Evolutionary conservation across 2,329 filamentous ascomycete genomes (phyloP), one percentile per base, ranked within the genome.

Genomic region (Lecanicillium sp.): DNA sequence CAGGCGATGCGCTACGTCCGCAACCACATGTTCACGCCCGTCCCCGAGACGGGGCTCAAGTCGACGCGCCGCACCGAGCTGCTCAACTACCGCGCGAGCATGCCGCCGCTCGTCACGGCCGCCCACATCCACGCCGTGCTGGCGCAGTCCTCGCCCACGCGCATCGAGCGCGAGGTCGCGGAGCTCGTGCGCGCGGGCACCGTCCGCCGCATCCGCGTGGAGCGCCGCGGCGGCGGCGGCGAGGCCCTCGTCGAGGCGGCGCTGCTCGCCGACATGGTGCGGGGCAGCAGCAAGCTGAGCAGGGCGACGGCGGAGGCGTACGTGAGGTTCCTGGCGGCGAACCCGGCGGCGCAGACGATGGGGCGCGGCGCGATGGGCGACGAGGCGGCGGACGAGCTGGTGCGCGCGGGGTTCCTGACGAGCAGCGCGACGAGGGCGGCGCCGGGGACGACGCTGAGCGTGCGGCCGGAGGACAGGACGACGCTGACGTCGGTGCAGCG

Each of bases 401-500:
- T 87, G 50, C 68, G 74, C 36, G 75, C 77, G 1, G 86, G 87
- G 2, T 87, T 89, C 56, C 64, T 90, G 2, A 87, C 84, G 2
- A 70, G 66, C 57, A 63, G 62, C 9, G 56, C 58, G 33, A 27
- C 46, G 14, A 56, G 56, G 4, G 56, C 58, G 15, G 52, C 57
- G 26, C 59, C 62, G 10, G 67, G 59, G 19, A 66, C 59, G 50
- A 70, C 64, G 33, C 58, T 74, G 10, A 68, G 70, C 40, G 61
- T 71, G 10, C 69, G 76, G 3, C 75, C 77, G 0, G 76, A 78
- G 45, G 74, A 77, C 47, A 70, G 71, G 53, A 73, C 74, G 14
- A 78, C 75, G 9, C 67, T 83, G 30, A 73, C 77, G 20, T 81
- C 79, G 3, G 70, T 89, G 9, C 76, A 82, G 30, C 75, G 72